Percentiles rank a stretch among this genome's conserved stretches.
phyloP scores from a whole-genome alignment of 345 rosid species.

The Eutrema yunnanense region DNA sequence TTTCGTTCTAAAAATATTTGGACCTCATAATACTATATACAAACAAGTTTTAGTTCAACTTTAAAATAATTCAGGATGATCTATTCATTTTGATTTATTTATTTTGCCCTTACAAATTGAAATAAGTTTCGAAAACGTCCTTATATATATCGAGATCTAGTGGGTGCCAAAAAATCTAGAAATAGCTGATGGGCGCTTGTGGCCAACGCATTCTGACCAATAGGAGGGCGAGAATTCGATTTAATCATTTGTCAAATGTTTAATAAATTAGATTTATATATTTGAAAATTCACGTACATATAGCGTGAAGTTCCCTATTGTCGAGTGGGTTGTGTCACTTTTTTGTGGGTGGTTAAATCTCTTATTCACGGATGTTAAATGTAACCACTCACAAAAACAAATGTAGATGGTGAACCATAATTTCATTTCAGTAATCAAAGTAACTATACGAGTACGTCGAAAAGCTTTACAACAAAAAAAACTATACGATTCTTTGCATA shows the following conservation, averaged over 20 bases:
- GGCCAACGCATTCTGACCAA: conserved; percentile 17
- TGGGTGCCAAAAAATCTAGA: conserved; percentile 14
- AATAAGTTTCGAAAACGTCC: not conserved
- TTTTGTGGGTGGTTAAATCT: not conserved
- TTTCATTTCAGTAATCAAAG: not conserved
- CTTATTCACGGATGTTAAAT: conserved; percentile 16
- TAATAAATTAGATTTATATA: not conserved
- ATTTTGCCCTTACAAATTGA: not conserved
- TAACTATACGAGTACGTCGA: not conserved
- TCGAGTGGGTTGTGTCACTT: conserved; percentile 11
- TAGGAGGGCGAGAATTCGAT: not conserved
- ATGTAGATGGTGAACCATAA: not conserved
- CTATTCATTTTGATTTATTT: not conserved
- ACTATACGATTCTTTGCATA: conserved; percentile 1
- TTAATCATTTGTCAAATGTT: not conserved
- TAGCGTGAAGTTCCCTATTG: not conserved
- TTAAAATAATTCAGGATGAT: not conserved
- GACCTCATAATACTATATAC: not conserved
- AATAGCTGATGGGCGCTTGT: conserved; percentile 1
- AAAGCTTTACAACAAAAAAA: not conserved
- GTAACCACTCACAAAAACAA: not conserved
- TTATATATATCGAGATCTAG: not conserved
- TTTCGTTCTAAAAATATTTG: not conserved
- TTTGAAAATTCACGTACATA: not conserved
- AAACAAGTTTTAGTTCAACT: not conserved